Conservation (phyloP, 169 alveolate genomes). For the Plasmodium inui region DNA sequence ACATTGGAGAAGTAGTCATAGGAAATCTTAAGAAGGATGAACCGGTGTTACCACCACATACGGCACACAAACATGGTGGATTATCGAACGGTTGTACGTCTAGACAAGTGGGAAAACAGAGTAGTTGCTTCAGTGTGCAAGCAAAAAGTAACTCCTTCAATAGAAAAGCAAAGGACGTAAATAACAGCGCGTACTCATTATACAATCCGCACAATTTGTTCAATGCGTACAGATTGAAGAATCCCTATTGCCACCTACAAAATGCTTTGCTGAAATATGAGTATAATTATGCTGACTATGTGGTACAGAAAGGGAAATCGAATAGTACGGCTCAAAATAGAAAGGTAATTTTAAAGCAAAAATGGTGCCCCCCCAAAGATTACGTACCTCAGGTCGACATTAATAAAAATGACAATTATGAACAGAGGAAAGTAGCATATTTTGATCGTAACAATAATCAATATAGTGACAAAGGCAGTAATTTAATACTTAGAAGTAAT, state of each 20-base stretch:
- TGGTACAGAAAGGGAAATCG: background rate
- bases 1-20: slow-evolving; percentile 1
- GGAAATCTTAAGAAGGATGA: slow-evolving; percentile 5
- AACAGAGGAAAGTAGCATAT: background rate
- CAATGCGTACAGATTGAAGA: background rate
- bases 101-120: background rate
- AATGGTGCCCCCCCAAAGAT: background rate
- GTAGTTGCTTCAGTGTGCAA: background rate
- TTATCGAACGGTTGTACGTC: background rate
- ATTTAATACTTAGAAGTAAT: background rate
- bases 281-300: background rate
- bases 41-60: background rate
- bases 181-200: background rate
- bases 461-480: background rate
- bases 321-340: background rate
- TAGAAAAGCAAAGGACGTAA: slow-evolving; percentile 7
- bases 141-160: background rate
- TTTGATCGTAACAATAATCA: background rate
- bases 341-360: background rate
- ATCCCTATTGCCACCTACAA: background rate
- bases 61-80: background rate
- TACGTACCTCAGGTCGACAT: slow-evolving; percentile 8
- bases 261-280: slow-evolving; percentile 1
- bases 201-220: background rate
- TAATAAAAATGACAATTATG: background rate